Conservation (phyloP, 139 green algal genomes). For the Chlamydomonas sphaeroides region DNA sequence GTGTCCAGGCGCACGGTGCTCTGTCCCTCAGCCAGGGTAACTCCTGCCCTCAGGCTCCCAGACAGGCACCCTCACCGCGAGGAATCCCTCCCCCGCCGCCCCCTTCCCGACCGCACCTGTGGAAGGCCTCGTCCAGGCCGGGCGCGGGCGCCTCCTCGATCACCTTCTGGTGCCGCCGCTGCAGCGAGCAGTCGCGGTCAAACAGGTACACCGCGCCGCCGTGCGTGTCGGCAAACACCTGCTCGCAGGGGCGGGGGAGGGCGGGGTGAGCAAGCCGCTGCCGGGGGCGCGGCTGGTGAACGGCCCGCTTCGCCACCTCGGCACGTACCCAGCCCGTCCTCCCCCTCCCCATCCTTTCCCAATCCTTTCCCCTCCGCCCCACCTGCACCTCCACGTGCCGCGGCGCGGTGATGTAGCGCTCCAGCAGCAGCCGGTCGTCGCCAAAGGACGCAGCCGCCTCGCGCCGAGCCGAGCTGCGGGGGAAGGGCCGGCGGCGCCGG, state of each 20-base stretch:
- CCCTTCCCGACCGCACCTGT: slow-evolving; percentile 46
- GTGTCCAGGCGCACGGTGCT: too few species aligned
- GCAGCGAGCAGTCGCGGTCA: slow-evolving; percentile 88
- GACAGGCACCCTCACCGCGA: too few species aligned
- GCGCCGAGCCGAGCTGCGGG: slow-evolving; percentile 64
- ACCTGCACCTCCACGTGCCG: slow-evolving; percentile 89
- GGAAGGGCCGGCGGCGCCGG: too few species aligned
- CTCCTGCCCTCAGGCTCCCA: too few species aligned
- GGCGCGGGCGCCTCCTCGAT: slow-evolving; percentile 88
- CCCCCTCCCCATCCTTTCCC: too few species aligned
- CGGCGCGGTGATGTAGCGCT: slow-evolving; percentile 81
- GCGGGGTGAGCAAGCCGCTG: too few species aligned
- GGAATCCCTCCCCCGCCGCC: too few species aligned
- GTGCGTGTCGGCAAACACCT: slow-evolving; percentile 84
- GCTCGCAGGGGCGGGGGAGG: background rate
- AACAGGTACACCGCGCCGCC: slow-evolving; percentile 81
- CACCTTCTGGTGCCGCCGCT: slow-evolving; percentile 87
- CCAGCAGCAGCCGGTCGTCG: slow-evolving; percentile 85
- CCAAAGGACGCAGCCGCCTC: slow-evolving; percentile 81
- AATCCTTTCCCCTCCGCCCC: background rate
- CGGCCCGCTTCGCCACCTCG: too few species aligned
- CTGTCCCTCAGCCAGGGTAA: too few species aligned
- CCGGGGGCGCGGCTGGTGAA: too few species aligned
- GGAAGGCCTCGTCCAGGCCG: slow-evolving; percentile 57
- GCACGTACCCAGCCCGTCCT: too few species aligned